A percentile compares a stretch with the other conserved stretches of the same genome.
These are phyloP conservation scores for Oryza glumipatula DNA, from an alignment of 176 grass and related monocot species.

Conservation along the genomic window DNA sequence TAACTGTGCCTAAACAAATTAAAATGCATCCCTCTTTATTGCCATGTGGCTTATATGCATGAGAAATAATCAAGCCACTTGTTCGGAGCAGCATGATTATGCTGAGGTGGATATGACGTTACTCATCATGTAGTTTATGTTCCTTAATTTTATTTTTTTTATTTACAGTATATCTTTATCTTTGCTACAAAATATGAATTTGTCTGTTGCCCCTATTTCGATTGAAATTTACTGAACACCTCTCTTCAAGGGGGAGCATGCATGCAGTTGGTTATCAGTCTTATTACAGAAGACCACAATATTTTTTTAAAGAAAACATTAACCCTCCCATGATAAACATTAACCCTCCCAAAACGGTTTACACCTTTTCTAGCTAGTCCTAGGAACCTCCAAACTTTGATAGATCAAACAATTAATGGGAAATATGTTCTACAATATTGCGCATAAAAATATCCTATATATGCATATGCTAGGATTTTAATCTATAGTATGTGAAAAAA, in stretches of 20 bases:
- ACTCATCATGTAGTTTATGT: not conserved
- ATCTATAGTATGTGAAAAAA: not conserved
- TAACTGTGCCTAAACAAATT: not conserved
- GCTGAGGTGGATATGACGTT: conserved; percentile 21
- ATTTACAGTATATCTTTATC: not conserved
- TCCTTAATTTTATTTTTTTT: not conserved
- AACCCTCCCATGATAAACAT: too few relatives aligned
- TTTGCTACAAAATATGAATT: not conserved
- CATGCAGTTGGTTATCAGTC: not conserved
- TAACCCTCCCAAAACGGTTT: not conserved
- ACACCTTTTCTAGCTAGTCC: not conserved
- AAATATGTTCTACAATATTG: not conserved
- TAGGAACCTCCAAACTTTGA: not conserved
- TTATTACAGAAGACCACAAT: not conserved
- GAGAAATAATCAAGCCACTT: not conserved
- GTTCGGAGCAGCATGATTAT: not conserved
- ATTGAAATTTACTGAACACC: too few relatives aligned
- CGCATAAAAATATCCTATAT: not conserved
- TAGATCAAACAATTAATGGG: not conserved
- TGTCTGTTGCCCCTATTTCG: not conserved
- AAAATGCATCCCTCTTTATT: not conserved
- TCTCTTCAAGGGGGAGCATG: not conserved
- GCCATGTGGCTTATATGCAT: conserved; percentile 20
- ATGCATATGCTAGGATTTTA: not conserved
- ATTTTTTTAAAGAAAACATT: too few relatives aligned